Conservation (phyloP, 148 eudicot genomes). For the Drosera capensis region DNA sequence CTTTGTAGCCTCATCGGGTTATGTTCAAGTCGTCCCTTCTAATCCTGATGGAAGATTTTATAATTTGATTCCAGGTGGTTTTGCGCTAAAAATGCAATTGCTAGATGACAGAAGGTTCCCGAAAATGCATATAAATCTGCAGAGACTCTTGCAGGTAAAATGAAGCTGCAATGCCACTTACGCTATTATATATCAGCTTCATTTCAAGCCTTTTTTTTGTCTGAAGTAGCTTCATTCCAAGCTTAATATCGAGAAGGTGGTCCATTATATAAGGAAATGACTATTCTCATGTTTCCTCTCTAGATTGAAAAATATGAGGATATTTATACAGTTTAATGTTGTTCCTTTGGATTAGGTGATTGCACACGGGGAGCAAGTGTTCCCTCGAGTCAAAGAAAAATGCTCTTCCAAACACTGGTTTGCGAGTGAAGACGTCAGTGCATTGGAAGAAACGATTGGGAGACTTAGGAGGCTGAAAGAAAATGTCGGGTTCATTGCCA, state of each 20-base stretch:
- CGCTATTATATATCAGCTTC: too few relatives aligned
- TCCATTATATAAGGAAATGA: too few relatives aligned
- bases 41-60: too few relatives aligned
- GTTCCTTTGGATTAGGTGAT: constrained; percentile 47
- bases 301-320: too few relatives aligned
- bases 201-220: too few relatives aligned
- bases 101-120: constrained; percentile 90
- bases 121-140: constrained; percentile 89
- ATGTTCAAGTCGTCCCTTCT: too few relatives aligned
- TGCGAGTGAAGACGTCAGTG: constrained; percentile 38
- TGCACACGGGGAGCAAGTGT: constrained; percentile 95
- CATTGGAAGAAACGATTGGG: constrained; percentile 77
- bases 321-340: too few relatives aligned
- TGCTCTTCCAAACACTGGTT: constrained; percentile 72
- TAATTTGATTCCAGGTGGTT: constrained; percentile 35
- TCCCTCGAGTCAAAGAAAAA: constrained; percentile 81
- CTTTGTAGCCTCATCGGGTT: too few relatives aligned
- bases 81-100: constrained; percentile 79
- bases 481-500: constrained; percentile 86
- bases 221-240: too few relatives aligned
- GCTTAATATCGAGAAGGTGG: too few relatives aligned
- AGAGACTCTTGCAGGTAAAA: constrained; percentile 79
- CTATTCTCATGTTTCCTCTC: too few relatives aligned
- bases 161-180: not conserved
- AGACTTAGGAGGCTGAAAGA: constrained; percentile 82